These are phyloP conservation scores for Malus domestica DNA, from an alignment of 306 rosid genomes.

Conservation along the genomic window ASM211411v1 NC_041804.1:19091501-19092000, in stretches of 20 bases:
- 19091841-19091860: conserved; percentile 17
- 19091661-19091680: conserved; percentile 3
- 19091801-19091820: conserved; percentile 96
- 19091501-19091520: background rate
- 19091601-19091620: background rate
- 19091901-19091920: background rate
- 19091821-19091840: conserved; percentile 99
- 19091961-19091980: too few species aligned
- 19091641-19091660: background rate
- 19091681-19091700: background rate
- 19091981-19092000: too few species aligned
- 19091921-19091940: too few species aligned
- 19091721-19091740: conserved; percentile 98
- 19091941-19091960: too few species aligned
- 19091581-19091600: background rate
- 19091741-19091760: conserved; percentile 87
- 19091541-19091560: background rate
- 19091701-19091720: conserved; percentile 12
- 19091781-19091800: conserved; percentile 97
- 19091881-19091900: background rate
- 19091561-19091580: background rate
- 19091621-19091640: background rate
- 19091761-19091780: conserved; percentile 97
- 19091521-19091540: background rate
- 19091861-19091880: background rate